Conservation (phyloP, 495 filamentous ascomycete species). For the Trichoderma asperelloides region DNA sequence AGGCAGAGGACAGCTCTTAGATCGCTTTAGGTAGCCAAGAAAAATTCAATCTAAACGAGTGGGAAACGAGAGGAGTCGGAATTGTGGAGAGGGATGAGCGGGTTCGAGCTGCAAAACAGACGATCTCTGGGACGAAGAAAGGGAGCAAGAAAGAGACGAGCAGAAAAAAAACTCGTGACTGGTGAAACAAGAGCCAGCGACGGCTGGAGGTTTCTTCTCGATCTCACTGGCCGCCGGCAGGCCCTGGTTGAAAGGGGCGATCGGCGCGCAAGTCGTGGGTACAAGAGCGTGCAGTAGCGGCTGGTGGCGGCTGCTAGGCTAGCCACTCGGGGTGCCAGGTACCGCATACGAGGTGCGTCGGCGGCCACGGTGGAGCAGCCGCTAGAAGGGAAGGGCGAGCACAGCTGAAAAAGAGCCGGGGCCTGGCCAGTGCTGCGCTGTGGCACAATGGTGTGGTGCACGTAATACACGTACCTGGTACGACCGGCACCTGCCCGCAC, state of each 20-base stretch:
- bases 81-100: slow-evolving; percentile 1
- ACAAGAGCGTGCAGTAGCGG: neutral
- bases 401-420: neutral
- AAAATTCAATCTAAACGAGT: neutral
- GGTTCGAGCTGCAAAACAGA: neutral
- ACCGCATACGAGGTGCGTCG: slow-evolving; percentile 5
- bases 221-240: neutral
- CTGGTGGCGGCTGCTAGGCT: neutral
- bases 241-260: slow-evolving; percentile 1
- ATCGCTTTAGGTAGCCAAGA: neutral
- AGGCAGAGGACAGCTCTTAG: neutral
- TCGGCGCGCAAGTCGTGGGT: neutral
- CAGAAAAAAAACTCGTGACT: neutral
- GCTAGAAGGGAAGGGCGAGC: neutral
- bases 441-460: neutral
- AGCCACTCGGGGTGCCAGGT: neutral
- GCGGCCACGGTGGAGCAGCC: slow-evolving; percentile 2
- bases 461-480: neutral
- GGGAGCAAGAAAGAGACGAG: neutral
- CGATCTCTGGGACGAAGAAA: neutral
- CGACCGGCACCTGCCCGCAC: no score
- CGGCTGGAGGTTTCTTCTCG: neutral
- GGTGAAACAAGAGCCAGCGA: neutral
- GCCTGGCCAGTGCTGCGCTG: neutral
- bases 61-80: neutral